Conservation (phyloP, 2,329 filamentous ascomycete genomes). For the Xylariaceae sp. region DNA sequence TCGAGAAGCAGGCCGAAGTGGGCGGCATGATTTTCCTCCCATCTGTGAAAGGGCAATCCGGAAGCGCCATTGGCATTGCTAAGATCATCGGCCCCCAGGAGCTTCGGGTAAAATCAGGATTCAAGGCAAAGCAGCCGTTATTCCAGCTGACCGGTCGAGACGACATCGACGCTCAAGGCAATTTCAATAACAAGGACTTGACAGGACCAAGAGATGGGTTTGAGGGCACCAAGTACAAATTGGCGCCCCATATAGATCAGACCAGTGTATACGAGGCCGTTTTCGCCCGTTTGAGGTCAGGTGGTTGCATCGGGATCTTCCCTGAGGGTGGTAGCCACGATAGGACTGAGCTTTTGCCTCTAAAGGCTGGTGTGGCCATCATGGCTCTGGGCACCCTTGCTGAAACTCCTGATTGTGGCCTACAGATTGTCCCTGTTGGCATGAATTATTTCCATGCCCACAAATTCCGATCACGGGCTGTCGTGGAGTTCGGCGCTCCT, state of each 20-base stretch:
- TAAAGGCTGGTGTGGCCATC: conserved; percentile 95
- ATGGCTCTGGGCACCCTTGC: conserved; percentile 92
- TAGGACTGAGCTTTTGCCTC: conserved; percentile 79
- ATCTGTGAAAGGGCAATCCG: conserved; percentile 67
- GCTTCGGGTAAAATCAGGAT: conserved; percentile 78
- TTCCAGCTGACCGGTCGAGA: conserved; percentile 76
- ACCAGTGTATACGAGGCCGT: conserved; percentile 90
- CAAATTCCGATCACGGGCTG: conserved; percentile 93
- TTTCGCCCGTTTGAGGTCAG: conserved; percentile 72
- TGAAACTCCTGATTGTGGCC: conserved; percentile 74
- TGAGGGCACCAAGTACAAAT: conserved; percentile 74
- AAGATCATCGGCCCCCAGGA: conserved; percentile 77
- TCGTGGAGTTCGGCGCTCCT: conserved; percentile 89
- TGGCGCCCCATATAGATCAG: conserved; percentile 90
- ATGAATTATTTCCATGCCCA: conserved; percentile 99
- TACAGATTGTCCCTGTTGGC: conserved; percentile 93
- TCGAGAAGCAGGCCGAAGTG: conserved; percentile 67
- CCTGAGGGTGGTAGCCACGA: conserved; percentile 96
- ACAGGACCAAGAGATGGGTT: conserved; percentile 57
- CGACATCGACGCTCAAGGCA: conserved; percentile 62
- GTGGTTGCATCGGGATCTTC: conserved; percentile 93
- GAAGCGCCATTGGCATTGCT: conserved; percentile 76
- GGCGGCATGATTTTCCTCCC: conserved; percentile 85
- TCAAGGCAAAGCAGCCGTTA: conserved; percentile 70
- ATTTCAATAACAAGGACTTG: conserved; percentile 51